Evolutionary conservation across 2,329 filamentous ascomycete species (phyloP).

Genomic region (Paecilomyces formosus): DNA sequence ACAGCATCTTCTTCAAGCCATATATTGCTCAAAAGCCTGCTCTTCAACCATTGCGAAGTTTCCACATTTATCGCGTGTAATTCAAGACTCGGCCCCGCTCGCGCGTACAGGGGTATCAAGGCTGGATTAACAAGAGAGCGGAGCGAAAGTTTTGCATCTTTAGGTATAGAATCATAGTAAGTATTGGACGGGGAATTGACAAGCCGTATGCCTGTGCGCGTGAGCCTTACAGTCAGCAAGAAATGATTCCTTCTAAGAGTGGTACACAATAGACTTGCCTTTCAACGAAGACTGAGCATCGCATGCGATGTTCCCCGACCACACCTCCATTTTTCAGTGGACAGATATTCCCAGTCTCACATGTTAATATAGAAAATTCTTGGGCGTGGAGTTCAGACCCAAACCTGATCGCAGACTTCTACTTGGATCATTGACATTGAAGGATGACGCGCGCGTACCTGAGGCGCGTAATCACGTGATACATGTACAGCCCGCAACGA

Average conservation of each 20-base stretch:
- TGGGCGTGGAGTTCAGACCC: not conserved
- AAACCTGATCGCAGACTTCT: not conserved
- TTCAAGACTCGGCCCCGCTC: slow-evolving; percentile 32
- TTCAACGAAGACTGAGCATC: slow-evolving; percentile 19
- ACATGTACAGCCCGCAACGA: not conserved
- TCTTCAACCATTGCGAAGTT: slow-evolving; percentile 32
- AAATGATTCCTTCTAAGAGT: slow-evolving; percentile 1
- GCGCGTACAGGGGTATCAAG: slow-evolving; percentile 33
- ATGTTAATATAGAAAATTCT: not conserved
- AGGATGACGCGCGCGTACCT: not conserved
- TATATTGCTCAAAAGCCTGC: slow-evolving; percentile 25
- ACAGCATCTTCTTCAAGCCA: slow-evolving; percentile 28
- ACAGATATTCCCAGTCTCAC: not conserved
- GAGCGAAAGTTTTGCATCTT: slow-evolving; percentile 23
- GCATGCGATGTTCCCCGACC: slow-evolving; percentile 27
- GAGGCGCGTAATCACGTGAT: not conserved
- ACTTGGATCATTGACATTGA: not conserved
- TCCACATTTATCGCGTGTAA: slow-evolving; percentile 24
- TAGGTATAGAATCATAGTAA: slow-evolving; percentile 24
- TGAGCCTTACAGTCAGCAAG: slow-evolving; percentile 1
- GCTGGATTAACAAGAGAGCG: slow-evolving; percentile 31
- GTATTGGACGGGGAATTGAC: slow-evolving; percentile 24
- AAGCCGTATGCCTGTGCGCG: slow-evolving; percentile 22
- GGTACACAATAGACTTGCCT: slow-evolving; percentile 22
- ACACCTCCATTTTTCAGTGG: slow-evolving; percentile 26